Evolutionary conservation across 129 eudicot species (phyloP).

Genomic region (Chrysanthemum lavandulifolium): DNA sequence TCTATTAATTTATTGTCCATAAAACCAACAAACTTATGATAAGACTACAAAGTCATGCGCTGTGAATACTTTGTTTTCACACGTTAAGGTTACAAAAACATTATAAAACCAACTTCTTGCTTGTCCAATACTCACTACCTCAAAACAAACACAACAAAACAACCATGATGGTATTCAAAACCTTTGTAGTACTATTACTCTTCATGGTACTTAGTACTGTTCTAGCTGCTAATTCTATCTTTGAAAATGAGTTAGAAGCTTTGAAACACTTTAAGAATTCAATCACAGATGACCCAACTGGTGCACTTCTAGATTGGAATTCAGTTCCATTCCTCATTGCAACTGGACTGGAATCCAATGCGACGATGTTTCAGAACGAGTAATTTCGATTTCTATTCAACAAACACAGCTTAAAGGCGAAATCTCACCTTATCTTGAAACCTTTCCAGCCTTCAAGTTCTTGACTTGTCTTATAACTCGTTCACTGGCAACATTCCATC

Average conservation of each 20-base stretch:
- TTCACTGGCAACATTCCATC: constrained; percentile 62
- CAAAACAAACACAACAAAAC: neutral
- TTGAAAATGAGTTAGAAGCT: constrained; percentile 24
- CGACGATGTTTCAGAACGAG: constrained; percentile 29
- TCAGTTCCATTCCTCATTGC: constrained; percentile 67
- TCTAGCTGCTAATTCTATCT: neutral
- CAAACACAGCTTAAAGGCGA: constrained; percentile 50
- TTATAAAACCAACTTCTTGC: constrained; percentile 31
- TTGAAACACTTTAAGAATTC: constrained; percentile 53
- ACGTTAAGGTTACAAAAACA: constrained; percentile 5
- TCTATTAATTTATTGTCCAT: too few species aligned
- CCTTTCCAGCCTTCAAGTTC: constrained; percentile 69
- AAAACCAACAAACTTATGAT: too few species aligned
- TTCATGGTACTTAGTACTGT: neutral
- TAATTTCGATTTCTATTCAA: constrained; percentile 46
- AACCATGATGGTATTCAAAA: neutral
- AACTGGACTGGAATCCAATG: constrained; percentile 86
- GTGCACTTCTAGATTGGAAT: constrained; percentile 62
- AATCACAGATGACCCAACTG: constrained; percentile 58
- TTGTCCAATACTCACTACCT: neutral
- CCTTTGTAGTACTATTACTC: neutral
- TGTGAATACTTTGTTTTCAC: constrained; percentile 5
- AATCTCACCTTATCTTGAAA: constrained; percentile 69
- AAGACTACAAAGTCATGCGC: neutral
- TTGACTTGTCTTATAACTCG: constrained; percentile 61